Percentiles rank a stretch among this genome's conserved stretches.
These are phyloP conservation scores for Nasturtium officinale DNA, from an alignment of 345 rosid species.

Conservation along the genomic window DNA sequence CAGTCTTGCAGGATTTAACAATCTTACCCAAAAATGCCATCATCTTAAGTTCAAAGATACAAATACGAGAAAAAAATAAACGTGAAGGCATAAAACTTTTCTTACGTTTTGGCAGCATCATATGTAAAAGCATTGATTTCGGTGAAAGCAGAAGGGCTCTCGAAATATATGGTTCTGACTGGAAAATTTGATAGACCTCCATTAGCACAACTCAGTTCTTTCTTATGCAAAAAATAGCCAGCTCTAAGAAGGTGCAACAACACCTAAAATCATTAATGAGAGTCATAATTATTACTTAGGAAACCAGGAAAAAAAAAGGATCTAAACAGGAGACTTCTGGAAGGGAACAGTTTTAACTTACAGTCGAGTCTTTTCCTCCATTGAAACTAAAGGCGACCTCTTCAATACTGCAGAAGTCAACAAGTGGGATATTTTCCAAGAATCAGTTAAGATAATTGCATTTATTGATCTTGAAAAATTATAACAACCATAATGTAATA, in stretches of 20 bases:
- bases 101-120: conserved; percentile 76
- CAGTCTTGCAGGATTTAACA: background rate
- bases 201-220: conserved; percentile 58
- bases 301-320: background rate
- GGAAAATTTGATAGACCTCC: conserved; percentile 69
- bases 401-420: conserved; percentile 59
- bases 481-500: conserved; percentile 14
- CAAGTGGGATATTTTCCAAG: conserved; percentile 35
- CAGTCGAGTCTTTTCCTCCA: conserved; percentile 98
- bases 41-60: conserved; percentile 4
- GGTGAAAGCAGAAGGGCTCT: conserved; percentile 79
- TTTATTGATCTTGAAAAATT: background rate
- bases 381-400: conserved; percentile 99
- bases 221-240: conserved; percentile 75
- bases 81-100: background rate
- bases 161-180: conserved; percentile 87
- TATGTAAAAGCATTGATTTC: conserved; percentile 92
- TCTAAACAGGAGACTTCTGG: conserved; percentile 15
- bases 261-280: conserved; percentile 60
- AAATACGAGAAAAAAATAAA: background rate
- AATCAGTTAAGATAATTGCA: conserved; percentile 29
- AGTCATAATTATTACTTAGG: conserved; percentile 26
- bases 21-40: background rate
- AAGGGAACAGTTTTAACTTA: conserved; percentile 47
- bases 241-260: conserved; percentile 93